Evolutionary conservation across 2,329 filamentous ascomycete species (phyloP), one percentile per base, ranked within the genome.

Genomic region (Claviceps sp.): DNA sequence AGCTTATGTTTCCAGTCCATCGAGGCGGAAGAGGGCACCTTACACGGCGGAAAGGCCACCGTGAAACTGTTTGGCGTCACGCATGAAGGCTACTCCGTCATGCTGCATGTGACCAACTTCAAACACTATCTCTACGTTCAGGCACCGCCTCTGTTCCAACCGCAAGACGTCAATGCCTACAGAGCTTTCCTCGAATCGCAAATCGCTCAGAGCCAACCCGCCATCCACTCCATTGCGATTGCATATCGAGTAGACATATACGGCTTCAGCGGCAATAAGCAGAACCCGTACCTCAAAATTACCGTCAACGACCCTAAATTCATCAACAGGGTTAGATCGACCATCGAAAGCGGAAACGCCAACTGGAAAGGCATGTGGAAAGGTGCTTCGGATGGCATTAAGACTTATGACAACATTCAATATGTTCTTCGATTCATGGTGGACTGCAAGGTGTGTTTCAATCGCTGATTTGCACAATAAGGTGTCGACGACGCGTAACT

Each of bases 381-480:
- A 45, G 58, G 73, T 20, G 72, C 76, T 6, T 75, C 77, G 5
- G 79, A 78, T 20, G 85, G 85, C 20, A 82, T 97, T 57, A 78
- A 90, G 66, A 97, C 93, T 0, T 98, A 91, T 61, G 93, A 98
- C 72, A 96, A 85, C 59, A 90, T 98, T 52, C 88, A 95, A 73
- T 98, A 96, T 63, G 81, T 97, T 26, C 70, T 97, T 57, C 80
- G 93, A 49, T 97, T 98, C 69, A 98, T 98, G 93, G 91, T 98
- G 48, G 93, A 98, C 67, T 94, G 86, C 58, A 85, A 90, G 66
- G 83, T 87, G 14, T 34, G 17, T 22, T 14, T 8, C 14, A 40
- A 23, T 26, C 39, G 17, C 17, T 23, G 20, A 13, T 9, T 5
- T 9, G 4, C 40, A 43, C 3, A n/a, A 37, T 20, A 26, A 16